phyloP scores from a whole-genome alignment of 2,329 filamentous ascomycete species.

The Hypoxylon sp. region DNA sequence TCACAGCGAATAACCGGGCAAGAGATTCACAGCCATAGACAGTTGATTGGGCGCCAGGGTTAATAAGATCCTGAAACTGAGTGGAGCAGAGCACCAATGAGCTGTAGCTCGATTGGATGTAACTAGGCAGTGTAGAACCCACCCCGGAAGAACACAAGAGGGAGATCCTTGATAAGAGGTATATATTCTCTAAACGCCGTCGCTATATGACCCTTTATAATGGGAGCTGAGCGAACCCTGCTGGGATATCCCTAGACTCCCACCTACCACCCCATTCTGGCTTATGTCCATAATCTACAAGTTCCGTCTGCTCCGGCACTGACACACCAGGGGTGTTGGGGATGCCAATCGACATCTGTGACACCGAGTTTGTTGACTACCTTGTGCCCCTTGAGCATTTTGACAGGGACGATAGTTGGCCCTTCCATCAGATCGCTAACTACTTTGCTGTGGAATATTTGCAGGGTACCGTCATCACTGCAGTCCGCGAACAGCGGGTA shows the following conservation, averaged over 20 bases:
- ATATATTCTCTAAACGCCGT: constrained; percentile 37
- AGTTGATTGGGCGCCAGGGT: constrained; percentile 30
- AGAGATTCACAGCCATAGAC: not conserved
- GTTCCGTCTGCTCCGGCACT: constrained; percentile 96
- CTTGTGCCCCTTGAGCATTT: constrained; percentile 92
- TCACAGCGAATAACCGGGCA: constrained; percentile 21
- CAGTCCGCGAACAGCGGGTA: constrained; percentile 91
- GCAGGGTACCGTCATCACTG: constrained; percentile 92
- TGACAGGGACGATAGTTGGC: constrained; percentile 94
- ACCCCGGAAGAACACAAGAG: constrained; percentile 17
- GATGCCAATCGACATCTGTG: constrained; percentile 96
- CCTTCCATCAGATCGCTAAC: constrained; percentile 96
- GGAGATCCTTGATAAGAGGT: constrained; percentile 23
- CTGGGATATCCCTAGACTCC: constrained; percentile 23
- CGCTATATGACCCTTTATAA: constrained; percentile 45
- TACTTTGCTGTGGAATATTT: constrained; percentile 97
- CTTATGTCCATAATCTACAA: constrained; percentile 86
- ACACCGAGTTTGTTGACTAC: constrained; percentile 90
- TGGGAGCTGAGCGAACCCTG: constrained; percentile 23
- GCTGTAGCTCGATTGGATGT: constrained; percentile 27
- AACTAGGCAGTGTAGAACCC: constrained; percentile 18
- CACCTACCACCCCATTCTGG: constrained; percentile 1
- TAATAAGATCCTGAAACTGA: constrained; percentile 15
- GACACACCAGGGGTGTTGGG: constrained; percentile 91
- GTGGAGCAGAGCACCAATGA: constrained; percentile 30